Evolutionary conservation across 2,329 filamentous ascomycete species (phyloP).

Genomic region (Penicillium sp.): DNA sequence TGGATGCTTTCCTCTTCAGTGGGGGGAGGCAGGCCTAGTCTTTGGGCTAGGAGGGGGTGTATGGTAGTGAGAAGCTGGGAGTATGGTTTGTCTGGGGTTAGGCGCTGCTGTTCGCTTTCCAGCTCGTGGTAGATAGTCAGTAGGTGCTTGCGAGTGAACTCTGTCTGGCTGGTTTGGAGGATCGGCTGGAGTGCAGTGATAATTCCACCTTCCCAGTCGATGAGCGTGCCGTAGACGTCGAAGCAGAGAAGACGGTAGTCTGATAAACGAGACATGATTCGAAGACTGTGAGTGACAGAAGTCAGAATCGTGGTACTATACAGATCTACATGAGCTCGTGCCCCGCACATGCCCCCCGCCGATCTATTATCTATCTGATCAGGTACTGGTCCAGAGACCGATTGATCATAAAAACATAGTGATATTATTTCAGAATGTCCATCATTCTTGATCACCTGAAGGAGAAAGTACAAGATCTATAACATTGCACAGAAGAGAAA

Average conservation of each 20-base stretch:
- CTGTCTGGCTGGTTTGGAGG: constrained; percentile 39
- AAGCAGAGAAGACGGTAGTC: constrained; percentile 63
- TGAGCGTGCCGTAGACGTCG: constrained; percentile 77
- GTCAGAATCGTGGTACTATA: background rate
- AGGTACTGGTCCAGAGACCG: no score
- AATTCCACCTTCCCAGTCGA: constrained; percentile 76
- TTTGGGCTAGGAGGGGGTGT: constrained; percentile 36
- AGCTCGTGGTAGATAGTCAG: constrained; percentile 28
- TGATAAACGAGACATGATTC: constrained; percentile 27
- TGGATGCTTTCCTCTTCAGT: constrained; percentile 38
- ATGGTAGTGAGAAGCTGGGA: constrained; percentile 57
- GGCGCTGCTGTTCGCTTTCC: constrained; percentile 51
- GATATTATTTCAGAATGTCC: constrained; percentile 9
- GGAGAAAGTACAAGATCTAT: background rate
- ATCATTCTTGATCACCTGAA: background rate
- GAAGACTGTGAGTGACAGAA: background rate
- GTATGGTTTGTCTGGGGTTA: constrained; percentile 62
- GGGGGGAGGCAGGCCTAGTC: constrained; percentile 26
- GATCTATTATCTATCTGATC: background rate
- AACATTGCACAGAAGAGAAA: constrained; percentile 9
- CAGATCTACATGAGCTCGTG: background rate
- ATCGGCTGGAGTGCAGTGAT: constrained; percentile 51
- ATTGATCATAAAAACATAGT: constrained; percentile 7
- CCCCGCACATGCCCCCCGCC: background rate
- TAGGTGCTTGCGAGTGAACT: constrained; percentile 32